Evolutionary conservation across 352 stramenopile species (phyloP), one percentile per base, ranked within the genome.

Genomic region (Pythium insidiosum): DNA sequence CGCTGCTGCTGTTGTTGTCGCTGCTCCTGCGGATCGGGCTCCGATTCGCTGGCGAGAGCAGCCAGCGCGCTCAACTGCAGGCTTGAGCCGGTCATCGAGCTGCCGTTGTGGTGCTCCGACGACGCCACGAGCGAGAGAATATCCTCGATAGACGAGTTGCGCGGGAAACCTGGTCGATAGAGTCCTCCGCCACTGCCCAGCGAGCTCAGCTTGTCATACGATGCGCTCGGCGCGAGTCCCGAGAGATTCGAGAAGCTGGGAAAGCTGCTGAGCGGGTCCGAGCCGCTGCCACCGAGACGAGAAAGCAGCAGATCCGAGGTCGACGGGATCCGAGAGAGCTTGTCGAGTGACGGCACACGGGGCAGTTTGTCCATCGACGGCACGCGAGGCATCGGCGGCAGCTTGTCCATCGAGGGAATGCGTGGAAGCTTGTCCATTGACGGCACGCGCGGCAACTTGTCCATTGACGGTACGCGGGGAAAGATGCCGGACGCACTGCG

Each of bases 61-160:
- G 73, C 76, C 23, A 88, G 39, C 19, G 76, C 73, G 41, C 63
- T 88, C 38, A 86, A 40, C 50, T 88, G 75, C 45, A 88, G 38
- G 38, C 69, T 68, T 16, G 75, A 88, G 29, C 69, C 68, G 52
- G 63, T 71, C 3, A 59, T 69, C 3, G 61, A 73, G 3, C 58
- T 50, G 30, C 71, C 62, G 4, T 42, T 42, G 6, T 60, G 64
- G n/a, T 63, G 73, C 57, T 89, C 76, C 3, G 76, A 89, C 25
- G 74, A 86, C 16, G 79, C 79, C 33, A 92, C 77, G 1, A 92
- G 63, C 43, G 80, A 92, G 38, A 92, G 47, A 55, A 92, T 92
- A 45, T 92, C 80, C 47, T 92, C 80, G 33, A 92, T 88, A 12
- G 80, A 92, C 18, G 80, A 92, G 56, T 91, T 91, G 23, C 78